Base-by-base conservation (phyloP, 495 filamentous ascomycete genomes). In the Talaromyces trachyspermus region DNA sequence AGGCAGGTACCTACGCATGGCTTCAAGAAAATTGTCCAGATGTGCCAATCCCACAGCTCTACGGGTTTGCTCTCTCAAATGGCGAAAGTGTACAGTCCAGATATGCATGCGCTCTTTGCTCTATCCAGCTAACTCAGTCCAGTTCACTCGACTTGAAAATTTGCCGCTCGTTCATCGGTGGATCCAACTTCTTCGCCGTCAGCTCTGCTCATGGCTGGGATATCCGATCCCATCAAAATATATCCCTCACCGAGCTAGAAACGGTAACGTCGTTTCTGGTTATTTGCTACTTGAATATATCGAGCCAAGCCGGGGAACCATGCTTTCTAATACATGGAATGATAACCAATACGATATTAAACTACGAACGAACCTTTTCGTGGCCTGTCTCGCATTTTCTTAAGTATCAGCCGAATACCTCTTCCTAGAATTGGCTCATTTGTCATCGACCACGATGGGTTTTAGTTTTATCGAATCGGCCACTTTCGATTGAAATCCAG, bases 201-300 rank as follows among this genome's bases (percentile, higher is more conserved):
- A 18, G 15, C 7, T 63, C 5, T 43, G 53, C 36, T 17, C 23
- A 33, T 53, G 26, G 48, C 53, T 66, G 32, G 56, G 60, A 20
- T 53, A 52, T 43, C 49, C 49, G 38, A 17, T 47, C 22, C 53
- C 57, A 14, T 61, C 58, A 5, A 33, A 35, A 7, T 67, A 63
- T 54, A 27, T 52, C 40, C 51, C 35, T 19, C 55, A 60, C 44
- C 22, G 11, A 26, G 33, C 14, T 24, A 3, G 15, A 20, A 40
- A 10, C 36, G 11, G 35, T 2, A 17, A 18, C 14, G 4, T 8
- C 5, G 25, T 40, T 15, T 35, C 48, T 24, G 51, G 49, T 33
- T 69, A 71, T 51, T 42, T 69, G 26, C 29, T 70, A 20, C 53
- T 69, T 18, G 64, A 70, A 40, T 60, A 61, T 46, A 59, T 66